Evolutionary conservation across 345 rosid species (phyloP).

Genomic region (Acer yangbiense): DNA sequence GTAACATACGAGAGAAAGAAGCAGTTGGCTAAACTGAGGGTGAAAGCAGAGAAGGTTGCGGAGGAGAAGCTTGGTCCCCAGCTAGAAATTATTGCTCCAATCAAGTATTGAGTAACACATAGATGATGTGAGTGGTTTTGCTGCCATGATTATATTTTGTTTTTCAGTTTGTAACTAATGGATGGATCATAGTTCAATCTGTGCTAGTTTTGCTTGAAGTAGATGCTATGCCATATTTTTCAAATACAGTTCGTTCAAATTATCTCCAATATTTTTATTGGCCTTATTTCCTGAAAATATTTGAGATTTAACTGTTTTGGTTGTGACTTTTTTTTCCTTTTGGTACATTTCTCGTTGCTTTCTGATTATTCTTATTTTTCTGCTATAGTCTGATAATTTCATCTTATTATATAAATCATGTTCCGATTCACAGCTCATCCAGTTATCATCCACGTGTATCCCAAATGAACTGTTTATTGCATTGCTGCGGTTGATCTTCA

Average conservation of each 20-base stretch:
- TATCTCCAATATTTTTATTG: not conserved
- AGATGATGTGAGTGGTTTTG: not conserved
- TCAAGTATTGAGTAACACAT: slow-evolving; percentile 49
- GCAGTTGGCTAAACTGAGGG: slow-evolving; percentile 71
- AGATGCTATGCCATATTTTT: not conserved
- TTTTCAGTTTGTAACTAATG: not conserved
- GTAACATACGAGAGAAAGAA: slow-evolving; percentile 71
- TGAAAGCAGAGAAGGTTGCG: slow-evolving; percentile 72
- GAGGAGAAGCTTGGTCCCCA: slow-evolving; percentile 84
- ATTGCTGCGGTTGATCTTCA: no score
- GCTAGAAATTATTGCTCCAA: slow-evolving; percentile 60
- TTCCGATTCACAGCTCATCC: no score
- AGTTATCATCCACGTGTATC: no score
- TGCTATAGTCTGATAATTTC: no score
- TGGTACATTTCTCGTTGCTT: no score
- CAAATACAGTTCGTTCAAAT: slow-evolving; percentile 4
- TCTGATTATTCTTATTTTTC: no score
- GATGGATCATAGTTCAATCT: slow-evolving; percentile 2
- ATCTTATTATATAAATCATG: no score
- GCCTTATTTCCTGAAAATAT: not conserved
- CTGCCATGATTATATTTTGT: not conserved
- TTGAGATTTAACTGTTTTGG: no score
- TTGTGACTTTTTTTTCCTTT: no score
- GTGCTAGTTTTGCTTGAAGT: slow-evolving; percentile 2
- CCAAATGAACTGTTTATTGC: no score